These are phyloP conservation scores for Metarhizium humberi DNA, from an alignment of 2,329 filamentous ascomycete species.

Conservation along the genomic window DNA sequence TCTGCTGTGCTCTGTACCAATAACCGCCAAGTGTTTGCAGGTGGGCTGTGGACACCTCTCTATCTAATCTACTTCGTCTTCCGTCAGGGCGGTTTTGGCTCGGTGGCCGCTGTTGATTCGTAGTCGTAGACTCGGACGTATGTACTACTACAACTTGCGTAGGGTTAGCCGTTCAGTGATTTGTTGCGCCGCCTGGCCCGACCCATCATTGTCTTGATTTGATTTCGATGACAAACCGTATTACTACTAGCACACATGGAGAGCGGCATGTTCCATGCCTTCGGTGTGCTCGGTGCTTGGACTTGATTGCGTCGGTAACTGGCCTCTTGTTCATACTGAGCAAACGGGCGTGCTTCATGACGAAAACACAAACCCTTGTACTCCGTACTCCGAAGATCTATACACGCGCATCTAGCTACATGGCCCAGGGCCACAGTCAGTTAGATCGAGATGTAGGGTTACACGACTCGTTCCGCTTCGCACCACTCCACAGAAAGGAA, in stretches of 20 bases:
- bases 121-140: no score
- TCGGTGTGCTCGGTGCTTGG: no score
- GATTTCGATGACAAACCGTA: background rate
- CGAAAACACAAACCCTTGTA: background rate
- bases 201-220: background rate
- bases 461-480: background rate
- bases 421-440: background rate
- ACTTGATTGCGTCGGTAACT: background rate
- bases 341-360: background rate
- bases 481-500: background rate
- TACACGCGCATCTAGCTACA: background rate
- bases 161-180: background rate
- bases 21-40: background rate
- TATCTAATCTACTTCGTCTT: background rate
- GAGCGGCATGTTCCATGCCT: background rate
- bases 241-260: background rate
- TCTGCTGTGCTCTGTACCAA: background rate
- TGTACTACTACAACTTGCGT: background rate
- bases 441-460: background rate
- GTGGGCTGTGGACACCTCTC: background rate
- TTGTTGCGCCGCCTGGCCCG: background rate
- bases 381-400: background rate
- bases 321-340: background rate
- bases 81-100: background rate
- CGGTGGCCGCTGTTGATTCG: no score